A percentile compares a stretch with the other conserved stretches of the same genome.
Conservation (phyloP, 257 asterid species). For the Salvia splendens region DNA sequence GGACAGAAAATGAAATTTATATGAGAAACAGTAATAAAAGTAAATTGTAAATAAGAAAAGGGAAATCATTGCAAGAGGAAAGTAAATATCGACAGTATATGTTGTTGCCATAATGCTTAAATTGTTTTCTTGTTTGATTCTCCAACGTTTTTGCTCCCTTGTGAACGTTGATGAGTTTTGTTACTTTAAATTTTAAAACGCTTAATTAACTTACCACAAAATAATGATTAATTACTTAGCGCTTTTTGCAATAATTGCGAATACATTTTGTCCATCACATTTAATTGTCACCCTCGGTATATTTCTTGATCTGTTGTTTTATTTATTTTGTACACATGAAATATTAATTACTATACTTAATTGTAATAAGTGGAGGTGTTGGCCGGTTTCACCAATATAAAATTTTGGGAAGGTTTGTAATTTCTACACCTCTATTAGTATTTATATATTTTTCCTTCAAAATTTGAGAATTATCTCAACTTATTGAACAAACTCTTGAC, state of each 20-base stretch:
- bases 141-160: slow-evolving; percentile 22
- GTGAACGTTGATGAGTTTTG: slow-evolving; percentile 28
- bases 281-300: background rate
- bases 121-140: slow-evolving; percentile 27
- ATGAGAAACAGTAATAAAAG: too few species aligned
- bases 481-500: slow-evolving; percentile 21
- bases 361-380: slow-evolving; percentile 8
- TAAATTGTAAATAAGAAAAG: background rate
- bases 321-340: too few species aligned
- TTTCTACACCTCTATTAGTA: background rate
- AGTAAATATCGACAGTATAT: background rate
- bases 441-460: background rate
- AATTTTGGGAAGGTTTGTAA: background rate
- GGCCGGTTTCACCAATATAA: background rate
- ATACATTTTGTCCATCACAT: background rate
- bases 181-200: background rate
- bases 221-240: too few species aligned
- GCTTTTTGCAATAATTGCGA: background rate
- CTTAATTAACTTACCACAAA: background rate
- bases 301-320: too few species aligned
- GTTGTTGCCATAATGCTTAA: background rate
- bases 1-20: too few species aligned
- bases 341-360: background rate
- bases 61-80: background rate
- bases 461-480: slow-evolving; percentile 11